phyloP scores from a whole-genome alignment of 2,329 filamentous ascomycete genomes.

The Monosporascus sp. region DNA sequence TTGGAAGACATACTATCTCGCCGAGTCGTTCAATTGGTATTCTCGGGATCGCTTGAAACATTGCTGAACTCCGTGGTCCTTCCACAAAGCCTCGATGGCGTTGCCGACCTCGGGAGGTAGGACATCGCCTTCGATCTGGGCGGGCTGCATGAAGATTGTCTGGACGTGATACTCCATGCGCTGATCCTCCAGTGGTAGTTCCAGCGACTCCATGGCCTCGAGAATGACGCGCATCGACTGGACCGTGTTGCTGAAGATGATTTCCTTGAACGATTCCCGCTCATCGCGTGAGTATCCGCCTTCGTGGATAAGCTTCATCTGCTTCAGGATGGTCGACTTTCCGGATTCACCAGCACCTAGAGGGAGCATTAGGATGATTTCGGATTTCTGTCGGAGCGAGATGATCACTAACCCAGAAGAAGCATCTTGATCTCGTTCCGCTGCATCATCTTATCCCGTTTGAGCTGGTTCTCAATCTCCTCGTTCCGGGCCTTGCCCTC shows the following conservation, averaged over 20 bases:
- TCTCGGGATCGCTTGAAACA: conserved; percentile 95
- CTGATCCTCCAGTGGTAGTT: conserved; percentile 82
- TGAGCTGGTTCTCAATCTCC: conserved; percentile 99
- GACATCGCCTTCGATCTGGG: conserved; percentile 92
- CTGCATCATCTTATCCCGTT: conserved; percentile 97
- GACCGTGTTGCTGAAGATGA: conserved; percentile 66
- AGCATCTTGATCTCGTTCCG: conserved; percentile 99
- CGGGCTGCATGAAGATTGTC: conserved; percentile 97
- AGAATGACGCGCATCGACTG: conserved; percentile 66
- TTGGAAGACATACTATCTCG: conserved; percentile 71
- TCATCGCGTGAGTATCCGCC: conserved; percentile 94
- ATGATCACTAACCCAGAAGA: conserved; percentile 70
- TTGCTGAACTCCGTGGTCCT: conserved; percentile 85
- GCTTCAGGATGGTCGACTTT: conserved; percentile 91
- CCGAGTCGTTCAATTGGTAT: conserved; percentile 94
- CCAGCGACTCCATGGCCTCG: conserved; percentile 63
- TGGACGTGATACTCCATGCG: conserved; percentile 96
- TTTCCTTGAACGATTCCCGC: conserved; percentile 65
- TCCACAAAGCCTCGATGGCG: conserved; percentile 89
- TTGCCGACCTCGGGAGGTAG: conserved; percentile 90
- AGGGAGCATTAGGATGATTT: conserved; percentile 16
- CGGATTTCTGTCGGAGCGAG: not conserved
- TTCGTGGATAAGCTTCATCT: conserved; percentile 99
- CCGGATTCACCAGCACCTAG: conserved; percentile 95
- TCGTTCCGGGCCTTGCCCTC: conserved; percentile 99